Evolutionary conservation across 2,329 filamentous ascomycete genomes (phyloP).

Genomic region (Neonectria coccinea): DNA sequence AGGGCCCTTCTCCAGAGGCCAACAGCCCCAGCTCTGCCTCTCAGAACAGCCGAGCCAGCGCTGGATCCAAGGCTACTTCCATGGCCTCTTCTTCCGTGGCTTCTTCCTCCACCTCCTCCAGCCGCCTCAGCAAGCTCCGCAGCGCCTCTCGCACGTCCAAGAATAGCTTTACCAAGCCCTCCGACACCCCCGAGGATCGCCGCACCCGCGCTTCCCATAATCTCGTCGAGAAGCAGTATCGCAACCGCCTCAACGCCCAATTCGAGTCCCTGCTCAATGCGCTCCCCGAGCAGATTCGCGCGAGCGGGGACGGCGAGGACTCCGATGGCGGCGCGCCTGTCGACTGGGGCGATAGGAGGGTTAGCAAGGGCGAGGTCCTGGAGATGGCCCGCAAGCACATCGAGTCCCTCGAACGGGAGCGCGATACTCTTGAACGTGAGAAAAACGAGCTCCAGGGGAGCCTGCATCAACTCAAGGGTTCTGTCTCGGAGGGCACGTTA

Average conservation of each 20-base stretch:
- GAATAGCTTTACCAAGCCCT: slow-evolving; percentile 43
- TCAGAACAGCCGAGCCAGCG: slow-evolving; percentile 42
- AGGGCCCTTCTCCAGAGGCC: slow-evolving; percentile 35
- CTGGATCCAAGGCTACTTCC: slow-evolving; percentile 39
- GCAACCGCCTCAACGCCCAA: slow-evolving; percentile 45
- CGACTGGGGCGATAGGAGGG: slow-evolving; percentile 39
- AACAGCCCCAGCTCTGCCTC: slow-evolving; percentile 41
- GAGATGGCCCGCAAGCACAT: slow-evolving; percentile 47
- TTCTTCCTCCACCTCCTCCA: slow-evolving; percentile 40
- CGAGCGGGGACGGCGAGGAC: slow-evolving; percentile 37
- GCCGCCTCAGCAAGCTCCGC: slow-evolving; percentile 43
- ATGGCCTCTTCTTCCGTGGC: slow-evolving; percentile 35
- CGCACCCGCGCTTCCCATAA: slow-evolving; percentile 46
- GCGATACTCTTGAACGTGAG: slow-evolving; percentile 39
- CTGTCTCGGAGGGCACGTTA: slow-evolving; percentile 24
- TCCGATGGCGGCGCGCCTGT: slow-evolving; percentile 34
- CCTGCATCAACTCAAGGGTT: slow-evolving; percentile 37
- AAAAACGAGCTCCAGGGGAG: slow-evolving; percentile 43
- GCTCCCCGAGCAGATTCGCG: slow-evolving; percentile 40
- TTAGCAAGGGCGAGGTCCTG: slow-evolving; percentile 46
- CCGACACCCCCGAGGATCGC: slow-evolving; percentile 44
- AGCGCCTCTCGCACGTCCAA: slow-evolving; percentile 46
- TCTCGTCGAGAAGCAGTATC: slow-evolving; percentile 46
- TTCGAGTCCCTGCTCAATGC: slow-evolving; percentile 43
- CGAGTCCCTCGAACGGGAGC: slow-evolving; percentile 40